Conservation (phyloP, 192 early-diverging fungal species). For the Podila verticillata region DNA sequence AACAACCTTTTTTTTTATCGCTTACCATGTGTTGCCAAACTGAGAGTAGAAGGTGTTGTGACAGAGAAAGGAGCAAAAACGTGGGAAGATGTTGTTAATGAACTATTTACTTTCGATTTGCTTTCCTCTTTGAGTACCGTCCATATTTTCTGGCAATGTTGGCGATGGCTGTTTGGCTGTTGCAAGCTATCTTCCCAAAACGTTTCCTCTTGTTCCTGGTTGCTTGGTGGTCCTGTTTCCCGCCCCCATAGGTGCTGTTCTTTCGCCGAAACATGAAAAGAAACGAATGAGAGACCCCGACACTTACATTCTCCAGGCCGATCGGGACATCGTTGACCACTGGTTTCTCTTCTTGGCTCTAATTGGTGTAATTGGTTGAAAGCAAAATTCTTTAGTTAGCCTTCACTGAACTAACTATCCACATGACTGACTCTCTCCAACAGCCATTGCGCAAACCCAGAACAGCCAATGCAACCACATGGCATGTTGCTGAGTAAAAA, state of each 20-base stretch:
- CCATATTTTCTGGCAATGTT: too few relatives aligned
- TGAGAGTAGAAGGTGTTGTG: slow-evolving; percentile 21
- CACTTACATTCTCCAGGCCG: slow-evolving; percentile 87
- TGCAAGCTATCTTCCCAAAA: too few relatives aligned
- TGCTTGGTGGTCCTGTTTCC: too few relatives aligned
- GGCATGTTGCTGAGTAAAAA: too few relatives aligned
- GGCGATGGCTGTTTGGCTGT: too few relatives aligned
- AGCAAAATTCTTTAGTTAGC: background rate
- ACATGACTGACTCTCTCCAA: background rate
- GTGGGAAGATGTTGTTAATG: too few relatives aligned
- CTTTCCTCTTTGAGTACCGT: too few relatives aligned
- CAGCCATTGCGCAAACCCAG: background rate
- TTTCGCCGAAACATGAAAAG: slow-evolving; percentile 4
- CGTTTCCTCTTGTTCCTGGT: too few relatives aligned
- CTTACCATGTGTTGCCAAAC: slow-evolving; percentile 91
- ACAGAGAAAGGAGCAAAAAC: background rate
- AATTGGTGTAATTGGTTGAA: background rate
- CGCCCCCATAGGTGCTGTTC: too few relatives aligned
- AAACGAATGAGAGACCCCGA: background rate
- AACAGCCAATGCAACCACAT: too few relatives aligned
- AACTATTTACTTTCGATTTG: too few relatives aligned
- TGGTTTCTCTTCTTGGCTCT: slow-evolving; percentile 57
- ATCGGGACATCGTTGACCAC: slow-evolving; percentile 57
- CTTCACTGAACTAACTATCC: too few relatives aligned
- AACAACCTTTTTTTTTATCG: background rate